Conservation (phyloP, 2,329 filamentous ascomycete species). For the Monilinia laxa region DNA sequence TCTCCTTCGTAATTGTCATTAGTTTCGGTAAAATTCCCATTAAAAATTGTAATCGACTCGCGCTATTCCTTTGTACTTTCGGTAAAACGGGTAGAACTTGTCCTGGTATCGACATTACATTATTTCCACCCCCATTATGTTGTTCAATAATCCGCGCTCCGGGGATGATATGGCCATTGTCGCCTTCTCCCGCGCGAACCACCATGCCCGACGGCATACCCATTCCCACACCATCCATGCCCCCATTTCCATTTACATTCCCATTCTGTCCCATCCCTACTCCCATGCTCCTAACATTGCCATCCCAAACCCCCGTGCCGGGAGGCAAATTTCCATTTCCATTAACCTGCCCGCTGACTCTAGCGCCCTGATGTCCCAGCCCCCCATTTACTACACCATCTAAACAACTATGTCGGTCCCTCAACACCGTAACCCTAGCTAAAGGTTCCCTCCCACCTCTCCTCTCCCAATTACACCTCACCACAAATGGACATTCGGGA, state of each 20-base stretch:
- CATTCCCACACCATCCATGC: conserved; percentile 19
- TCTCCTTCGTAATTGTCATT: conserved; percentile 58
- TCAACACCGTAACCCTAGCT: conserved; percentile 38
- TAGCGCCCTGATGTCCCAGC: conserved; percentile 5
- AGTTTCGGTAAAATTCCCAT: conserved; percentile 59
- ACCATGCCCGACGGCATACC: conserved; percentile 11
- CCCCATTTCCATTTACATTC: conserved; percentile 15
- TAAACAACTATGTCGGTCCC: conserved; percentile 39
- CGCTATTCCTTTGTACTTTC: conserved; percentile 40
- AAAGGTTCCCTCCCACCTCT: conserved; percentile 37
- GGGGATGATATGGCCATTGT: conserved; percentile 20
- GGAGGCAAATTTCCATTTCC: neutral
- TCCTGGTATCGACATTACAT: conserved; percentile 29
- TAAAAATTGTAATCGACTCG: conserved; percentile 51
- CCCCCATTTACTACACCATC: conserved; percentile 31
- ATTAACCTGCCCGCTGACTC: conserved; percentile 15
- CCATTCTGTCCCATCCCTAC: conserved; percentile 13
- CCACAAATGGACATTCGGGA: conserved; percentile 39
- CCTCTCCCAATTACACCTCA: conserved; percentile 41
- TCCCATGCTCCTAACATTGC: conserved; percentile 9
- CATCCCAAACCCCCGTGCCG: conserved; percentile 5
- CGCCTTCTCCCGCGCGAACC: conserved; percentile 6
- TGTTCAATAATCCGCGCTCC: conserved; percentile 33
- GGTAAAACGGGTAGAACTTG: conserved; percentile 34
- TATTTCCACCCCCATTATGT: conserved; percentile 38